A percentile compares a stretch with the other conserved stretches of the same genome.
Conservation (phyloP, 1,284 basidiomycete genomes). For the Boletus smithii region DNA sequence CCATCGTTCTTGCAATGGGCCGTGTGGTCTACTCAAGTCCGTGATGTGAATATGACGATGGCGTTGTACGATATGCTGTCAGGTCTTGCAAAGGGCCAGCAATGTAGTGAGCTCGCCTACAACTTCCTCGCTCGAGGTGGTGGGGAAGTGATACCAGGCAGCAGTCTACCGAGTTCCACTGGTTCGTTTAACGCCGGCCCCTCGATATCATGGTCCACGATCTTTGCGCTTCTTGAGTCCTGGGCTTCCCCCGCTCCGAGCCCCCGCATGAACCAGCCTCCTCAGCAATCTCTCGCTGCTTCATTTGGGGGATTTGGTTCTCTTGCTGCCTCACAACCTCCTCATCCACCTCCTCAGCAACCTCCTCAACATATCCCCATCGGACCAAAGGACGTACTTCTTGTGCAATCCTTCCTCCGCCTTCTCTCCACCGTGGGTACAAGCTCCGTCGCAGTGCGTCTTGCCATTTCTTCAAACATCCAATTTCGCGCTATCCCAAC, state of each 20-base stretch:
- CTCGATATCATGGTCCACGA: conserved; percentile 46
- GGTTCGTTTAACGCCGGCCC: conserved; percentile 33
- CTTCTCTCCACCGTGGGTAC: conserved; percentile 79
- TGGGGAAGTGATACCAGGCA: conserved; percentile 60
- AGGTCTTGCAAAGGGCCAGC: conserved; percentile 81
- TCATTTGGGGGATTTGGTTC: conserved; percentile 34
- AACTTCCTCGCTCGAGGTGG: conserved; percentile 76
- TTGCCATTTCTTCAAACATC: conserved; percentile 75
- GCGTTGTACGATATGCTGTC: conserved; percentile 87
- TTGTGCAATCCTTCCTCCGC: conserved; percentile 79
- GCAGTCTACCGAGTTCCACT: conserved; percentile 33
- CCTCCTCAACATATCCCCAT: conserved; percentile 51
- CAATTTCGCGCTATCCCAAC: conserved; percentile 79
- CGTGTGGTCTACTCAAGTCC: conserved; percentile 76
- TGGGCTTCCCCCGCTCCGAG: conserved; percentile 40
- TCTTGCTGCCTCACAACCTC: conserved; percentile 20
- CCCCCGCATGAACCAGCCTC: conserved; percentile 27
- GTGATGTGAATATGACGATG: conserved; percentile 69
- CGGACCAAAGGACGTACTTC: conserved; percentile 71
- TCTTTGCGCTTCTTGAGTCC: conserved; percentile 54
- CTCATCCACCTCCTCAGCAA: conserved; percentile 20
- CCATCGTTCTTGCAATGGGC: conserved; percentile 86
- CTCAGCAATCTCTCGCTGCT: conserved; percentile 24
- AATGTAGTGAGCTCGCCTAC: conserved; percentile 81
- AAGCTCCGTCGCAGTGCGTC: conserved; percentile 75